These are phyloP conservation scores for Amylocystis lapponica DNA, from an alignment of 768 basidiomycete species.

Conservation along the genomic window DNA sequence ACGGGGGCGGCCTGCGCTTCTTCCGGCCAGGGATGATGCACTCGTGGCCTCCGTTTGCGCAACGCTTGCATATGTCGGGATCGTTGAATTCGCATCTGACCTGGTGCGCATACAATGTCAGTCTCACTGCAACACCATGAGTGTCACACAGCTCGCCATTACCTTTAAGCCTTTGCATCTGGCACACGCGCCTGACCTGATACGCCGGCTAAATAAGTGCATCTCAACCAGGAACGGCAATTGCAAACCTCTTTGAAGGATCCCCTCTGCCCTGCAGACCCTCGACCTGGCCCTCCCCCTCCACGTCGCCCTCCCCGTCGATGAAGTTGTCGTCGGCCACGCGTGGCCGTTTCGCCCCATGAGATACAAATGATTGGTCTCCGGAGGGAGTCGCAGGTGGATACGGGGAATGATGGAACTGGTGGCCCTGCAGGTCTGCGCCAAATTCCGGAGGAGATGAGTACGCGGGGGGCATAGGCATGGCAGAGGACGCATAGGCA, in stretches of 20 bases:
- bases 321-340: constrained; percentile 10
- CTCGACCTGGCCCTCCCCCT: constrained; percentile 8
- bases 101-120: constrained; percentile 25
- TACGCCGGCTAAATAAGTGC: no score
- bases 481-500: not conserved
- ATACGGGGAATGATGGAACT: not conserved
- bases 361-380: not conserved
- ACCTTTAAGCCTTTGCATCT: constrained; percentile 62
- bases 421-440: no score
- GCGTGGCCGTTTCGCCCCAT: constrained; percentile 13
- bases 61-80: constrained; percentile 71
- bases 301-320: constrained; percentile 1
- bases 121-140: not conserved
- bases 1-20: constrained; percentile 77
- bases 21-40: constrained; percentile 82
- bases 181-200: constrained; percentile 50
- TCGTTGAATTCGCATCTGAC: constrained; percentile 77
- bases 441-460: not conserved
- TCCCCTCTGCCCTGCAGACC: no score
- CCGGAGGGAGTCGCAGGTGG: not conserved
- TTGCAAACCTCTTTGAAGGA: no score
- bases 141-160: no score
- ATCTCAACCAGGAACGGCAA: no score
- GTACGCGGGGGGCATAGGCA: not conserved
- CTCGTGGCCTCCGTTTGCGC: constrained; percentile 62